These are phyloP conservation scores for Lanmaoa pseudosensibilis DNA, from an alignment of 768 basidiomycete genomes.

Conservation along the genomic window DNA sequence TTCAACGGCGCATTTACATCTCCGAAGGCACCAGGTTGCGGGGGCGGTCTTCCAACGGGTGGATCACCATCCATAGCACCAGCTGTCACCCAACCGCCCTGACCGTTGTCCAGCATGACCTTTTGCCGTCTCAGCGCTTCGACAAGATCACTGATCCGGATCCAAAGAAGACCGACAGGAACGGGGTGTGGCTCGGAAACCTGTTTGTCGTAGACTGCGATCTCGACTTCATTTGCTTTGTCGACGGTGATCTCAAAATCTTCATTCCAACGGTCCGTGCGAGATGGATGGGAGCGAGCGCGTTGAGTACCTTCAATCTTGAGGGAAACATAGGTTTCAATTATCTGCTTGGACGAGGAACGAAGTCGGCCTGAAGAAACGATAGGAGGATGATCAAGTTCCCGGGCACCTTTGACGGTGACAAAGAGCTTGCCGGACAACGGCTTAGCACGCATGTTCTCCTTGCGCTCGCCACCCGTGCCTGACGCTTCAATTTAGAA, in stretches of 20 bases:
- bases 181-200: conserved; percentile 75
- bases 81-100: conserved; percentile 95
- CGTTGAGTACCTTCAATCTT: conserved; percentile 96
- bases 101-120: conserved; percentile 81
- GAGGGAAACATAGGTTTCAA: conserved; percentile 88
- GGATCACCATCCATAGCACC: conserved; percentile 77
- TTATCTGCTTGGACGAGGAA: conserved; percentile 72
- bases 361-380: conserved; percentile 58
- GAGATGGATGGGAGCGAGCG: conserved; percentile 87
- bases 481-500: conserved; percentile 41
- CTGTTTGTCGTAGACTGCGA: conserved; percentile 93
- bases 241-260: conserved; percentile 95
- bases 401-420: conserved; percentile 85
- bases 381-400: conserved; percentile 92
- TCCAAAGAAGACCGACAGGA: conserved; percentile 94
- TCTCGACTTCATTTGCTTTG: conserved; percentile 98
- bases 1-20: conserved; percentile 44
- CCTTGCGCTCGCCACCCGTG: conserved; percentile 83
- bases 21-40: conserved; percentile 49
- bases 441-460: conserved; percentile 90
- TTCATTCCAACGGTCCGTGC: conserved; percentile 97
- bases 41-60: conserved; percentile 45
- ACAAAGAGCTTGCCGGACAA: conserved; percentile 90
- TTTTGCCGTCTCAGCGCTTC: conserved; percentile 93
- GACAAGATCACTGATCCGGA: conserved; percentile 89